A percentile compares a stretch with the other conserved stretches of the same genome.
phyloP scores from a whole-genome alignment of 306 rosid species.

The Boehmeria nivea region DNA sequence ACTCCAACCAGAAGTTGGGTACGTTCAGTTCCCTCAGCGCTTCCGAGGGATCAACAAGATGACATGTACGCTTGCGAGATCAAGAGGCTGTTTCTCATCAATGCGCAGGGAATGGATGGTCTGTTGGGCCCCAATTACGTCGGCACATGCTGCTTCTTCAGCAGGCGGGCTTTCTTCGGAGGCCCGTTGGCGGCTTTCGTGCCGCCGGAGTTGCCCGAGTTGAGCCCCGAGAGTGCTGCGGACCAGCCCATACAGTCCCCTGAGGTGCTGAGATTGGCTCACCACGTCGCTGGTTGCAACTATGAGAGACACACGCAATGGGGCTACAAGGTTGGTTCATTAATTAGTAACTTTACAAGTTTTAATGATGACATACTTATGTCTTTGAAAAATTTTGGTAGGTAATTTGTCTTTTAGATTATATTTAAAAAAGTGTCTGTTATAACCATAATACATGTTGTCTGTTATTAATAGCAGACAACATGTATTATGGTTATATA shows the following conservation, averaged over 20 bases:
- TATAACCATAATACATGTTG: too few relatives aligned
- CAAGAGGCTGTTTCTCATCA: neutral
- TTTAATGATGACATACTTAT: too few relatives aligned
- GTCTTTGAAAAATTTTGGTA: too few relatives aligned
- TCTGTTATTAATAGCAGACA: too few relatives aligned
- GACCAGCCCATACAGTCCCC: constrained; percentile 17
- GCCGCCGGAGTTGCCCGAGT: constrained; percentile 12
- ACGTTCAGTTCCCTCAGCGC: constrained; percentile 35
- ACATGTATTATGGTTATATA: too few relatives aligned
- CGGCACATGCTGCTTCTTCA: constrained; percentile 36
- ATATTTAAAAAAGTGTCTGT: too few relatives aligned
- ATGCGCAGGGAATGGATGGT: constrained; percentile 33
- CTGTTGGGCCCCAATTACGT: constrained; percentile 21
- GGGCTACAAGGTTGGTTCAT: constrained; percentile 49
- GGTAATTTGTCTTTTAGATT: too few relatives aligned
- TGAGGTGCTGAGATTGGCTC: constrained; percentile 20
- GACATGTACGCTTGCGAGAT: constrained; percentile 22
- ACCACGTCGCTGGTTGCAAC: constrained; percentile 25
- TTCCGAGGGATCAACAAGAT: constrained; percentile 25
- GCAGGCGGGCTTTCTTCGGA: constrained; percentile 30
- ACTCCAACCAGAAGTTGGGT: constrained; percentile 4
- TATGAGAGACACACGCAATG: constrained; percentile 30
- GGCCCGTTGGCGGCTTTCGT: constrained; percentile 20
- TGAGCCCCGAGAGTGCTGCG: constrained; percentile 20
- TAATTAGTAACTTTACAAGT: too few relatives aligned